phyloP scores from a whole-genome alignment of 164 flowering plant species.

The Vitis rupestris region DNA sequence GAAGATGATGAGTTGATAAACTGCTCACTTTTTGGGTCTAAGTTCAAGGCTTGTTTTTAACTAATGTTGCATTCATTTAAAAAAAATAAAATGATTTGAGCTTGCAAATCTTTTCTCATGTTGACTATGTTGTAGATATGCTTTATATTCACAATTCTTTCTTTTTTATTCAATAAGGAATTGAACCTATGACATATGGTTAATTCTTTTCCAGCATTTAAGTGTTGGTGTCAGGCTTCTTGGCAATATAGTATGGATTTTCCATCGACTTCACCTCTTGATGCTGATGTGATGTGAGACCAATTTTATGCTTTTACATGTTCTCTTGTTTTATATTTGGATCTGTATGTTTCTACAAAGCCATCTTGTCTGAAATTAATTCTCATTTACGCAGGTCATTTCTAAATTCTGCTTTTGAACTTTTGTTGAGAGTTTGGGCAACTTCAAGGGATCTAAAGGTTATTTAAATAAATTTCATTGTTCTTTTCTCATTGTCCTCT shows the following conservation, averaged over 20 bases:
- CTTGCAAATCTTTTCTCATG: too few species aligned
- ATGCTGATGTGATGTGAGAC: conserved; percentile 85
- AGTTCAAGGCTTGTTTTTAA: too few species aligned
- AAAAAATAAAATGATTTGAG: too few species aligned
- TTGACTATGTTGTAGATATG: not conserved
- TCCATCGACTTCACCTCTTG: conserved; percentile 56
- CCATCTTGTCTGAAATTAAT: conserved; percentile 9
- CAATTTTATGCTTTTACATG: conserved; percentile 3
- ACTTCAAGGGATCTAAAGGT: conserved; percentile 92
- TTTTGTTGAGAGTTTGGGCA: conserved; percentile 91
- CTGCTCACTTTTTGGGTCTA: too few species aligned
- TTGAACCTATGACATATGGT: too few species aligned
- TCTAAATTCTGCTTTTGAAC: conserved; percentile 94
- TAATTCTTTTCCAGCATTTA: conserved; percentile 64
- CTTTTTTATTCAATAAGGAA: too few species aligned
- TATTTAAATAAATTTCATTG: not conserved
- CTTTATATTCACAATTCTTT: not conserved
- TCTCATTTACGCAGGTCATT: conserved; percentile 71
- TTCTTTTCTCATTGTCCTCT: not conserved
- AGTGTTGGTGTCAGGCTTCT: conserved; percentile 96
- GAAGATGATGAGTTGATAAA: too few species aligned
- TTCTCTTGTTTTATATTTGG: not conserved
- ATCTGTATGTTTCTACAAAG: not conserved
- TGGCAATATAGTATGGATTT: conserved; percentile 61
- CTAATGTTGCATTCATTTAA: too few species aligned